Evolutionary conservation across 1,139 yeast species (phyloP).

Genomic region (Casaregolazyma suthepensis): DNA sequence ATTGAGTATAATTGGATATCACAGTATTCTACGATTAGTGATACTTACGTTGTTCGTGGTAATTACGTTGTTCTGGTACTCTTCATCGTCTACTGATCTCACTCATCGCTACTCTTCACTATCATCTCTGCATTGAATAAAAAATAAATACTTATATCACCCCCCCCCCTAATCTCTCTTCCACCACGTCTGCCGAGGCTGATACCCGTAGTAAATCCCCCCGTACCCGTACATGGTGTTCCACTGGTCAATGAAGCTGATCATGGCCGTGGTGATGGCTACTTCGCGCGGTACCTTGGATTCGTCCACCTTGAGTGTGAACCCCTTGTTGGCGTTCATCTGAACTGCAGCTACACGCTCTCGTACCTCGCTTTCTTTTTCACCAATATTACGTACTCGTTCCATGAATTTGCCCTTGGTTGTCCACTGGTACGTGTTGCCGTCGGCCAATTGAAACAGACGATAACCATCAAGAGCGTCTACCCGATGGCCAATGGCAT

Average conservation of each 20-base stretch:
- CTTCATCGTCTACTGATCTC: no score
- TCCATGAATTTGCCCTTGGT: slow-evolving; percentile 53
- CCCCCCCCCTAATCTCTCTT: slow-evolving; percentile 53
- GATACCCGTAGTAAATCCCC: slow-evolving; percentile 53
- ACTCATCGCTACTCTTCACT: neutral
- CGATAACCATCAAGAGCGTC: slow-evolving; percentile 58
- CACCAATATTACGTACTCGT: slow-evolving; percentile 50
- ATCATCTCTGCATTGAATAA: no score
- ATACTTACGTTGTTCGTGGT: no score
- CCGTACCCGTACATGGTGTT: slow-evolving; percentile 54
- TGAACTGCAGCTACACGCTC: slow-evolving; percentile 50
- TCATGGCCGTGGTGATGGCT: slow-evolving; percentile 53
- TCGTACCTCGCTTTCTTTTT: slow-evolving; percentile 55
- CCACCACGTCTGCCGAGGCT: slow-evolving; percentile 50
- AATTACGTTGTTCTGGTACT: no score
- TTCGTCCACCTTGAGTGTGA: slow-evolving; percentile 49
- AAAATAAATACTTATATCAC: no score
- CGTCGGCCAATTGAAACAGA: slow-evolving; percentile 53
- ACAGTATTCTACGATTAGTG: no score
- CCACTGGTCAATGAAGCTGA: slow-evolving; percentile 62
- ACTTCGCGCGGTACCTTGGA: slow-evolving; percentile 48
- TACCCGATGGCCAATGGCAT: slow-evolving; percentile 51
- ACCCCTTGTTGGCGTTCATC: slow-evolving; percentile 46
- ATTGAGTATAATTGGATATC: no score
- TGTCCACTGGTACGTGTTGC: slow-evolving; percentile 60